These are phyloP conservation scores for Colletotrichum incanum DNA, from an alignment of 2,329 filamentous ascomycete genomes.

Conservation along the genomic window DNA sequence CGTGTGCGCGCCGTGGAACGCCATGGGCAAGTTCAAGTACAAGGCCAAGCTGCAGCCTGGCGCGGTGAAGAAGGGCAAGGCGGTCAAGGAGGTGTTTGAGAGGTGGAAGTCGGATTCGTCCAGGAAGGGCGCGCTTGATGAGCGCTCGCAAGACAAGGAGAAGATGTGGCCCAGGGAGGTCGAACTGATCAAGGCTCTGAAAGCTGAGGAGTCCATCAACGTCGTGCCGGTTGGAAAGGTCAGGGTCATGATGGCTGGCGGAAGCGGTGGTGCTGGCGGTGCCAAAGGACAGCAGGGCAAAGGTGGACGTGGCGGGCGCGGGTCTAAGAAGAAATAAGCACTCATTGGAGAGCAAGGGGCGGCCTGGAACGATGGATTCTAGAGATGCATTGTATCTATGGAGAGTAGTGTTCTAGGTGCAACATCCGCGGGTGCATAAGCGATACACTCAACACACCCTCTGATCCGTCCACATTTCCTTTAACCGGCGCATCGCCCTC, in stretches of 20 bases:
- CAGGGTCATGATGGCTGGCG: constrained; percentile 81
- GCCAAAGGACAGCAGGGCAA: constrained; percentile 53
- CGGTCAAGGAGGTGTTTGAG: constrained; percentile 89
- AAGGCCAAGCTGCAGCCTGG: constrained; percentile 96
- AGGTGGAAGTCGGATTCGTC: constrained; percentile 80
- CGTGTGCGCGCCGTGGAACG: constrained; percentile 76
- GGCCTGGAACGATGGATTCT: background rate
- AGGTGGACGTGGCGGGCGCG: constrained; percentile 56
- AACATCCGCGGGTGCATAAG: background rate
- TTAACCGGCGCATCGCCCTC: background rate
- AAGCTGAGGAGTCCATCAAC: constrained; percentile 86
- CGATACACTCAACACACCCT: background rate
- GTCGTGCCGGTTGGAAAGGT: constrained; percentile 85
- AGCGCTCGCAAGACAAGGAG: constrained; percentile 75
- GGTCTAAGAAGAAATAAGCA: constrained; percentile 59
- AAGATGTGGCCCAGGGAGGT: constrained; percentile 88
- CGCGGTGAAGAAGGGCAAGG: constrained; percentile 92
- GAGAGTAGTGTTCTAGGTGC: background rate
- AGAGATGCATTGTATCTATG: background rate
- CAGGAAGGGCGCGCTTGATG: constrained; percentile 73
- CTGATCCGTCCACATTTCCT: background rate
- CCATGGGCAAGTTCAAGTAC: constrained; percentile 84
- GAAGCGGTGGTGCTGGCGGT: constrained; percentile 59
- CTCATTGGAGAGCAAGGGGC: background rate
- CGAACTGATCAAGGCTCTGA: constrained; percentile 86